Base-by-base conservation (phyloP, 2,329 filamentous ascomycete species). In the Ophiostoma sp. region DNA sequence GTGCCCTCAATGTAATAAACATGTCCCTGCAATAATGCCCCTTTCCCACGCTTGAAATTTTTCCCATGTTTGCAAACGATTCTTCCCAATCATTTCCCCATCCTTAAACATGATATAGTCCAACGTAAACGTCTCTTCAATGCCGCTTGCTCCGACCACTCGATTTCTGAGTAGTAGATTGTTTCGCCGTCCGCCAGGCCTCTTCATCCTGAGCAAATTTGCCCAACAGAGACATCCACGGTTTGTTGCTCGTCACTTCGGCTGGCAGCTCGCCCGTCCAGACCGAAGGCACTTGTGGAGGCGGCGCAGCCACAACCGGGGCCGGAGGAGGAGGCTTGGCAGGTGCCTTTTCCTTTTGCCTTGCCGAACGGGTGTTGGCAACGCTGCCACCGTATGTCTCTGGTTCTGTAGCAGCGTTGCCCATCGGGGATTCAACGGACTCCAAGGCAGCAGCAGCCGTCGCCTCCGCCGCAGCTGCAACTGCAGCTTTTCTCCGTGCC, bases 401-500 rank as follows among this genome's bases (percentile, higher is more conserved):
- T 63, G 31, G n/a, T 25, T 42, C 36, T 57, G 57, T 6, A 42
- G 45, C 42, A 33, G 8, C 1, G 42, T 7, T 31, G 25, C 9
- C 45, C 33, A 42, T 2, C n/a, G n/a, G 2, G 61, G 22, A 31
- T 9, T 28, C 36, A 39, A 22, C 69, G 17, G 11, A 28, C n/a
- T n/a, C n/a, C n/a, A n/a, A n/a, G 2, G 42, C 8, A 8, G 19
- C 3, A 5, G 31, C 31, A 2, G 66, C 22, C 8, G 25, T 36
- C 5, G 33, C 25, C 17, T 42, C 64, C 22, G 52, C 11, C 45
- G 22, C n/a, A 1, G 45, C 36, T 33, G 63, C 33, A 28, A 69
- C 50, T 64, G 75, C 75, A 80, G 81, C 36, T 78, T 81, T 75
- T 83, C 78, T 12, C 6, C 66, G 66, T 19, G 45, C 66, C 17